Evolutionary conservation across 108 stramenopile genomes (phyloP), one percentile per base, ranked within the genome.

Genomic region (Cyclostephanos tholiformis): DNA sequence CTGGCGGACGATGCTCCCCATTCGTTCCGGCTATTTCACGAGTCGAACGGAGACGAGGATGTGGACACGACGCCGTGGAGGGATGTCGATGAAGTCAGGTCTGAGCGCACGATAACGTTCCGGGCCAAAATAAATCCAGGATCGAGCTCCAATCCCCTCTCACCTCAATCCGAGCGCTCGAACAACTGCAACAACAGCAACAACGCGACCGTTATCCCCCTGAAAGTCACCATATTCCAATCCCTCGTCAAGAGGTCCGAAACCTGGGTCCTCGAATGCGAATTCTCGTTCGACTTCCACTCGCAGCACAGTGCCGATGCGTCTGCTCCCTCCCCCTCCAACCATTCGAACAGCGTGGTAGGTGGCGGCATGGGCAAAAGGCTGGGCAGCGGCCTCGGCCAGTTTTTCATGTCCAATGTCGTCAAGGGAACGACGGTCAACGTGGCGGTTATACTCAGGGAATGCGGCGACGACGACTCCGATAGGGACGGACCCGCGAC

Each of bases 1-100:
- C 51, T 94, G 5, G 80, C 83, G 6, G 82, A 94, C 57, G 81
- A 89, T 66, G 93, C 93, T 7, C 82, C 79, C 9, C 77, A 86
- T 73, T 86, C 93, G 16, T 79, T 91, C 20, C 52, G 51, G 12
- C 59, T 46, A 10, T 94, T 89, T 63, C 90, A 91, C 27, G 71
- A 78, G 38, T 32, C 53, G 9, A 78, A 82, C 20, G 81, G 81
- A 0, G 81, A 82, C 27, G 77, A 57, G 55, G 27, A 74, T 16
- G 66, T 82, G 6, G 16, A 16, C 4, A 53, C 50, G 22, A 66
- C 75, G 14, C 77, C 72, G 17, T 82, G 81, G 81, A 56, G 43
- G 57, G 41, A 62, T 17, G 23, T 14, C 50, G 62, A 30, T 3
- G 26, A 16, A 0, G 39, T 44, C 23, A 36, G 51, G 56, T 36